phyloP scores from a whole-genome alignment of 192 early-diverging fungal genomes.

The Lobosporangium transversale region DNA sequence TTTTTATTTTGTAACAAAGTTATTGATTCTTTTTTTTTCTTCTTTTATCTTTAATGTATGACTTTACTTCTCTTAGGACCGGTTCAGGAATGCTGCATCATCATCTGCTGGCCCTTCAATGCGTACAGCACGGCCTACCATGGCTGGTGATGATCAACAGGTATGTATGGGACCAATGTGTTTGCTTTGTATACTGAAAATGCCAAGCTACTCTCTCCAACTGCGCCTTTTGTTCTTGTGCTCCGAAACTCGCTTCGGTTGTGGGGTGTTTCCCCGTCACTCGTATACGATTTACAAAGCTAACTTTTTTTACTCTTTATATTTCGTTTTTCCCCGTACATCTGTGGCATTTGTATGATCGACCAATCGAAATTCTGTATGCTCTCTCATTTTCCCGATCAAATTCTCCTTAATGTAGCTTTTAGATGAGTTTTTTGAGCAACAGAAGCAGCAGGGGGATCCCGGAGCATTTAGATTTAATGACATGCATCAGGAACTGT shows the following conservation, averaged over 20 bases:
- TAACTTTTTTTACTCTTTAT: no score
- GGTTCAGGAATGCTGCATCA: slow-evolving; percentile 20
- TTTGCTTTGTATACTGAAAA: no score
- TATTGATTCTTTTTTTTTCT: neutral
- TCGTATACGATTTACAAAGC: no score
- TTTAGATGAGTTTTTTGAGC: slow-evolving; percentile 42
- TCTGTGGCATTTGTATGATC: no score
- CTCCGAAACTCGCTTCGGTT: no score
- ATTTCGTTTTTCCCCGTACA: no score
- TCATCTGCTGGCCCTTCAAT: slow-evolving; percentile 23
- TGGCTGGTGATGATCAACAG: slow-evolving; percentile 48
- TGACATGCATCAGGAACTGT: slow-evolving; percentile 47
- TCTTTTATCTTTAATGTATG: neutral
- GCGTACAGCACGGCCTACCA: slow-evolving; percentile 27
- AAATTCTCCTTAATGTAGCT: slow-evolving; percentile 32
- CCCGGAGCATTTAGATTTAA: slow-evolving; percentile 39
- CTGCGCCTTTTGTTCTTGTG: no score
- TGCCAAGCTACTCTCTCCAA: no score
- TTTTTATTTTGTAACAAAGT: neutral
- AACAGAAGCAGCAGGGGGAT: slow-evolving; percentile 41
- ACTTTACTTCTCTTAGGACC: slow-evolving; percentile 9
- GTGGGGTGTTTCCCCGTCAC: no score
- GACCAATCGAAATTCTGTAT: no score
- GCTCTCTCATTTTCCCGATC: no score
- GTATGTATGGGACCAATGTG: no score